Base-by-base conservation (phyloP, 1,284 basidiomycete species). In the Ceratobasidium sp. region DNA sequence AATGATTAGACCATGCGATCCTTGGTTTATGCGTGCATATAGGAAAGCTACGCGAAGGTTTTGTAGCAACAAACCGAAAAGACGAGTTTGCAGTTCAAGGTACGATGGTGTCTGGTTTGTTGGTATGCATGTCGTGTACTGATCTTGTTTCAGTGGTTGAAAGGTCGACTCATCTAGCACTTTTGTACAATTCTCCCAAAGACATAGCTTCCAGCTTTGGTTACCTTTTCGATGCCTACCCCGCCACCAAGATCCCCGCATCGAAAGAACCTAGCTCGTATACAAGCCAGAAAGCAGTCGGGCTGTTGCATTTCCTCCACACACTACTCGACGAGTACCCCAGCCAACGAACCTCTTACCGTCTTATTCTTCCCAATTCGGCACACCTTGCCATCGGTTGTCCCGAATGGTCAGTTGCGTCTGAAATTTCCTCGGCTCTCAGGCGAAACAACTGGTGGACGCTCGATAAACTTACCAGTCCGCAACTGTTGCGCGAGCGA, bases 11-110 rank as follows among this genome's bases (percentile, higher is more conserved):
- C 12, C 12, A 2, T 14, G 3, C 4, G 53, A 23, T 57, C n/a
- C 48, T 3, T 50, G 10, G 18, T 6, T 50, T n/a, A 36, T 36
- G 53, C 53, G 30, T n/a, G n/a, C 30, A 2, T 36, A 23, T 26
- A 65, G 62, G 62, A 52, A 65, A 65, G 32, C 32, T 65, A 32
- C 45, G 62, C 16, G 62, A 65, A 26, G 62, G 62, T 1, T 65
- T 65, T 39, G 62, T 65, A 5, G 3, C 62, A 2, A 65, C 62
- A 26, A 41, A 65, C 8, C 36, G 62, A n/a, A 41, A 48, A 53
- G 62, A 65, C 34, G 48, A 23, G 16, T 65, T 65, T 53, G 45
- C 62, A 14, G 26, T 65, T 14, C 62, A 53, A 65, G 62, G 62
- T 65, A 53, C 48, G n/a, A 34, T 53, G 5, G 3, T 30, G 21